A percentile compares a stretch with the other conserved stretches of the same genome.
Conservation (phyloP, 306 rosid genomes). For the Trichosanthes cucumerina region DNA sequence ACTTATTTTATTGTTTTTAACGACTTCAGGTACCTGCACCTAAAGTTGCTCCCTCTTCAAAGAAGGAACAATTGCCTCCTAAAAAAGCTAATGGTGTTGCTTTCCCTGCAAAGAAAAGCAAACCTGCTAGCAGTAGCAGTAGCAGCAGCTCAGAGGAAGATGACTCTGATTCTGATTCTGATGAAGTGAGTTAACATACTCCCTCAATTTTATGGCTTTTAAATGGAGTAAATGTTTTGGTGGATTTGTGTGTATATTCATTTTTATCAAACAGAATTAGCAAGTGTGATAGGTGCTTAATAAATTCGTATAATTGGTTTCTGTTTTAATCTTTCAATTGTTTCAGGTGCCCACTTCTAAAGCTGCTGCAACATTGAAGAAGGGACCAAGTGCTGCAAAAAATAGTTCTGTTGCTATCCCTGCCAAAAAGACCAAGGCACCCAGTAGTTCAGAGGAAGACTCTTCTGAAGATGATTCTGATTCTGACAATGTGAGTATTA, state of each 20-base stretch:
- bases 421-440: conserved; percentile 17
- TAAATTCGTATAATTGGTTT: neutral
- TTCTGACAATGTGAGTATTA: conserved; percentile 32
- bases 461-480: conserved; percentile 31
- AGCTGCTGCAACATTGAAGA: conserved; percentile 15
- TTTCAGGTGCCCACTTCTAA: conserved; percentile 32
- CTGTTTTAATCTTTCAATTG: neutral
- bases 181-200: neutral
- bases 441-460: conserved; percentile 19
- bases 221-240: neutral
- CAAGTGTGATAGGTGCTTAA: neutral
- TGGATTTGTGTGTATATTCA: neutral
- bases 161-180: conserved; percentile 6
- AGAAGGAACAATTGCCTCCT: conserved; percentile 14
- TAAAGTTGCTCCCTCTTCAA: conserved; percentile 18
- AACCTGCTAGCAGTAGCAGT: neutral
- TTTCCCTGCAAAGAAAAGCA: conserved; percentile 21
- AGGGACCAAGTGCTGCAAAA: conserved; percentile 19
- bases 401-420: conserved; percentile 15
- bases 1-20: neutral
- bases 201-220: too few species aligned
- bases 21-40: conserved; percentile 26
- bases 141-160: conserved; percentile 10
- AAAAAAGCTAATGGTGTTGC: conserved; percentile 39
- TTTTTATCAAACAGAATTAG: too few species aligned